These are phyloP conservation scores for Phytophthora palmivora DNA, from an alignment of 352 stramenopile genomes.

Conservation along the genomic window DNA sequence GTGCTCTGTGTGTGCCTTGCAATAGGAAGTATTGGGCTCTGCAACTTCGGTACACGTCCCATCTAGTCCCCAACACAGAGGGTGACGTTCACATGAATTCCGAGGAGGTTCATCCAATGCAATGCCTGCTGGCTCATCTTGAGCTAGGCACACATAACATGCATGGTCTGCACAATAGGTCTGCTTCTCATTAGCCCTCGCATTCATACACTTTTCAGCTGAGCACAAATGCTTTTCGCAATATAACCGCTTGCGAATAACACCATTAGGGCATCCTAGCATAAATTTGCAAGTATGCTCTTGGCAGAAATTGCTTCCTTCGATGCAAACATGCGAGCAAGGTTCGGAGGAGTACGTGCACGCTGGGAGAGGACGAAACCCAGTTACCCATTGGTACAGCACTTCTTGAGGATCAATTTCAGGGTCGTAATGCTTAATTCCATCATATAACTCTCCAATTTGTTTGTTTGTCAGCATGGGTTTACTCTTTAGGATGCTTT, in stretches of 20 bases:
- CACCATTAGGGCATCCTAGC: conserved; percentile 33
- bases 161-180: conserved; percentile 57
- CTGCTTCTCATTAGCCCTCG: conserved; percentile 34
- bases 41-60: conserved; percentile 50
- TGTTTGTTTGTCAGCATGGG: conserved; percentile 33
- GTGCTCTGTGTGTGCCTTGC: conserved; percentile 38
- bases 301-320: conserved; percentile 33
- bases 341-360: conserved; percentile 40
- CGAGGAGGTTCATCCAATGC: conserved; percentile 47
- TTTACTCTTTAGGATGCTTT: conserved; percentile 17
- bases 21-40: conserved; percentile 46
- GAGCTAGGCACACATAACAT: conserved; percentile 65
- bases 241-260: conserved; percentile 45
- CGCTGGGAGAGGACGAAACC: conserved; percentile 51
- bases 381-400: conserved; percentile 63
- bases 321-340: conserved; percentile 42
- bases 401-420: conserved; percentile 62
- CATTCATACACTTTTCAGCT: conserved; percentile 43
- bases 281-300: conserved; percentile 50
- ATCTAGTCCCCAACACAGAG: conserved; percentile 54
- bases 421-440: conserved; percentile 68
- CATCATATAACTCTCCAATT: conserved; percentile 48
- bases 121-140: conserved; percentile 10
- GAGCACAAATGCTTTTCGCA: conserved; percentile 56
- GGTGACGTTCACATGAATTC: conserved; percentile 59